Evolutionary conservation across 1,284 basidiomycete species (phyloP).

Genomic region (Boletus hoseneyae): DNA sequence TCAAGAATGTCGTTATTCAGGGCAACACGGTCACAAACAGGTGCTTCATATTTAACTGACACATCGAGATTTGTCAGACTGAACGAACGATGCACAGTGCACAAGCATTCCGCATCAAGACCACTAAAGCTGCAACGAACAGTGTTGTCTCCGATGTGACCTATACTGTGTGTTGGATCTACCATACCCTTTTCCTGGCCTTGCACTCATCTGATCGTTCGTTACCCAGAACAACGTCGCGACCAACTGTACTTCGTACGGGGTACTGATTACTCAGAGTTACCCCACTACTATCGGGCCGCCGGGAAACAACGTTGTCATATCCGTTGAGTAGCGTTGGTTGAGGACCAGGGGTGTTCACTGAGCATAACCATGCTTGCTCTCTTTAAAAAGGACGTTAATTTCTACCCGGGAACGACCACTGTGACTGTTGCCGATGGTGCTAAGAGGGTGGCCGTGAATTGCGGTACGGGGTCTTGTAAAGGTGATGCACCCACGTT

Average conservation of each 20-base stretch:
- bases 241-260: conserved; percentile 39
- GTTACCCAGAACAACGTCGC: conserved; percentile 40
- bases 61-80: background rate
- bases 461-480: conserved; percentile 46
- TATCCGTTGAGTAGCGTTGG: conserved; percentile 24
- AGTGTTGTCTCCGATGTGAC: conserved; percentile 42
- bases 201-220: background rate
- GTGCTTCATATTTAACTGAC: conserved; percentile 14
- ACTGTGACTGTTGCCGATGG: conserved; percentile 34
- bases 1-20: conserved; percentile 44
- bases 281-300: conserved; percentile 44
- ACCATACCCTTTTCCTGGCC: background rate
- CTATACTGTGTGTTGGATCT: conserved; percentile 29
- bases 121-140: conserved; percentile 36
- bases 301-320: conserved; percentile 45
- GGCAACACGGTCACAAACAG: conserved; percentile 49
- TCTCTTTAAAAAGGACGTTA: conserved; percentile 33
- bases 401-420: conserved; percentile 37
- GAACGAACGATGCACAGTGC: conserved; percentile 27
- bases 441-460: conserved; percentile 40
- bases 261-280: conserved; percentile 47
- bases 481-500: conserved; percentile 30
- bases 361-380: background rate
- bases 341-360: background rate
- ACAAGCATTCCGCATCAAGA: conserved; percentile 50